Base-by-base conservation (phyloP, 1,284 basidiomycete species). In the Takashimella tepidaria region DNA sequence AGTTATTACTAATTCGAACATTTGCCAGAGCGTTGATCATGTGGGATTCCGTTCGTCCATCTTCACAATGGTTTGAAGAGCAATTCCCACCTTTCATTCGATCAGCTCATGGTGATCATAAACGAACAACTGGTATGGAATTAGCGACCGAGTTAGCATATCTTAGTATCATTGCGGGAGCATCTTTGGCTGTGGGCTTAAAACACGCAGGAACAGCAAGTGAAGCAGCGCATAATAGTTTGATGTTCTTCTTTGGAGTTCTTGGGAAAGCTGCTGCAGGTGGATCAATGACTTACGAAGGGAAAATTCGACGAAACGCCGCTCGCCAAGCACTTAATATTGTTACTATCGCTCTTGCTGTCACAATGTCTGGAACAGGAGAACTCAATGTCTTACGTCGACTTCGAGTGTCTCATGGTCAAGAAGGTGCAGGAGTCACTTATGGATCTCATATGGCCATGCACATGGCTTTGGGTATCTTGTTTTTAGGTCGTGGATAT, bases 331-430 rank as follows among this genome's bases (percentile, higher is more conserved):
- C 89, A 2, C 79, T 96, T 44, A 93, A 90, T 67, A 79, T 93
- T 24, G 86, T 96, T 54, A 87, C 89, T 0, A 80, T 97, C 40
- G 81, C 92, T 3, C 76, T 96, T 24, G 85, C 86, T 60, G 87
- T 95, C 79, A 87, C 98, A 48, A 92, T 98, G 88, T 89, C 92
- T 0, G 96, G 96, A 2, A 96, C 92, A 0, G 96, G 96, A 11
- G 92, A 98, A 70, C 83, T 98, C 44, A 88, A 87, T 49, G 87
- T 90, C 57, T 79, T 98, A 23, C 84, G 91, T 25, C 83, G 92
- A n/a, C 80, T 98, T 12, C 84, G 96, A 22, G 85, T 89, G 66
- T 85, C 88, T 3, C 97, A 93, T 68, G 93, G 92, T n/a, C 86
- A 90, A 79, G 87, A 88, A 67, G 85, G 87, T 54, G 71, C 75